Conservation (phyloP, 139 green algal genomes). For the Pycnococcus provasolii region DNA sequence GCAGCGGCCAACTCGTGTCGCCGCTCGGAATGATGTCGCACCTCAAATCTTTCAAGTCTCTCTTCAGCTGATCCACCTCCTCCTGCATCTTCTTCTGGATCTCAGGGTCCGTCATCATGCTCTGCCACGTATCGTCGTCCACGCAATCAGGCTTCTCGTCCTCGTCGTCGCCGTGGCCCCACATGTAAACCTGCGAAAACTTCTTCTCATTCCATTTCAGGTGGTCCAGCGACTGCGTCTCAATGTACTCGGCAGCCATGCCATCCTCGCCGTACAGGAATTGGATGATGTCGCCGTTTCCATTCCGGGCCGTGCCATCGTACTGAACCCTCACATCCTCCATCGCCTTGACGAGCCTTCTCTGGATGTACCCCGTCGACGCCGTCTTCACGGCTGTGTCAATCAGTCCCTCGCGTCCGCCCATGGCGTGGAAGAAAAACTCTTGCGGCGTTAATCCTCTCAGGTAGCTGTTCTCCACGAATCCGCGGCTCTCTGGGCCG, state of each 20-base stretch:
- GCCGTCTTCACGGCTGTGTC: conserved; percentile 98
- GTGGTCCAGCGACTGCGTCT: conserved; percentile 75
- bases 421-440: conserved; percentile 99
- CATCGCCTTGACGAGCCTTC: conserved; percentile 96
- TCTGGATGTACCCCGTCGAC: conserved; percentile 59
- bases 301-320: conserved; percentile 88
- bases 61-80: conserved; percentile 30
- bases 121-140: conserved; percentile 39
- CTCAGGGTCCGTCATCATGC: conserved; percentile 24
- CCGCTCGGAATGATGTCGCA: conserved; percentile 63
- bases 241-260: conserved; percentile 89
- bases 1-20: conserved; percentile 70
- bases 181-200: conserved; percentile 26
- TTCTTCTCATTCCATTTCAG: conserved; percentile 47
- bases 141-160: conserved; percentile 55
- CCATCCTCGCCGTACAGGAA: conserved; percentile 99
- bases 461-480: conserved; percentile 98
- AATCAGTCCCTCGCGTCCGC: conserved; percentile 95
- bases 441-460: conserved; percentile 88
- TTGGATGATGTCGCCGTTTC: conserved; percentile 67
- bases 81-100: conserved; percentile 23
- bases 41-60: conserved; percentile 67
- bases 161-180: conserved; percentile 43
- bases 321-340: conserved; percentile 95
- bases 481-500: conserved; percentile 86